Percentiles rank a stretch among this genome's conserved stretches.
Evolutionary conservation across 202 grass and related monocot genomes (phyloP).

Genomic region (Cymbopogon flexuosus): DNA sequence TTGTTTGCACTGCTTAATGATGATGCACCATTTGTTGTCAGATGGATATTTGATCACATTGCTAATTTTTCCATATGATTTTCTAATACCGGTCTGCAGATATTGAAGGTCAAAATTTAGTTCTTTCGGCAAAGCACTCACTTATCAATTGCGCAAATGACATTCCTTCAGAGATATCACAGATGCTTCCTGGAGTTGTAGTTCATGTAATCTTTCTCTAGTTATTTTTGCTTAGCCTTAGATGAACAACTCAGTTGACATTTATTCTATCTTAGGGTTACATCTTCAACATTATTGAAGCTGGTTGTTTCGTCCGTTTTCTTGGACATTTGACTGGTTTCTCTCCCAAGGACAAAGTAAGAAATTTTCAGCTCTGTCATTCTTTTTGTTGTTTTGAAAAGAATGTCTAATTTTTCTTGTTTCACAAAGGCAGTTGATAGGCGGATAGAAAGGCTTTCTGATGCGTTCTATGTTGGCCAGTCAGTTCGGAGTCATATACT

Average conservation of each 20-base stretch:
- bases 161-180: conserved; percentile 68
- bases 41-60: neutral
- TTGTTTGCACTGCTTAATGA: conserved; percentile 9
- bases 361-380: conserved; percentile 7
- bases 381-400: conserved; percentile 25
- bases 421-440: conserved; percentile 72
- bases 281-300: conserved; percentile 90
- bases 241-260: conserved; percentile 13
- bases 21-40: neutral
- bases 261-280: conserved; percentile 64
- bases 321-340: conserved; percentile 91
- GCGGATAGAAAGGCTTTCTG: conserved; percentile 50
- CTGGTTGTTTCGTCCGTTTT: conserved; percentile 95
- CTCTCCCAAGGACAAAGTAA: conserved; percentile 89
- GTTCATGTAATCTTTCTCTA: conserved; percentile 58
- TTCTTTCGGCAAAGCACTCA: conserved; percentile 87
- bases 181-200: conserved; percentile 52
- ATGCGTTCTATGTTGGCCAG: conserved; percentile 79
- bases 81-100: conserved; percentile 45
- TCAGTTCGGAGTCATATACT: conserved; percentile 77
- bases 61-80: conserved; percentile 11
- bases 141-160: conserved; percentile 57
- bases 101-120: conserved; percentile 65
- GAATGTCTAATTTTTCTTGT: conserved; percentile 38
- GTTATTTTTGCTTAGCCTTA: conserved; percentile 5